Base-by-base conservation (phyloP, 345 rosid genomes). In the Citrus unshiu region DNA sequence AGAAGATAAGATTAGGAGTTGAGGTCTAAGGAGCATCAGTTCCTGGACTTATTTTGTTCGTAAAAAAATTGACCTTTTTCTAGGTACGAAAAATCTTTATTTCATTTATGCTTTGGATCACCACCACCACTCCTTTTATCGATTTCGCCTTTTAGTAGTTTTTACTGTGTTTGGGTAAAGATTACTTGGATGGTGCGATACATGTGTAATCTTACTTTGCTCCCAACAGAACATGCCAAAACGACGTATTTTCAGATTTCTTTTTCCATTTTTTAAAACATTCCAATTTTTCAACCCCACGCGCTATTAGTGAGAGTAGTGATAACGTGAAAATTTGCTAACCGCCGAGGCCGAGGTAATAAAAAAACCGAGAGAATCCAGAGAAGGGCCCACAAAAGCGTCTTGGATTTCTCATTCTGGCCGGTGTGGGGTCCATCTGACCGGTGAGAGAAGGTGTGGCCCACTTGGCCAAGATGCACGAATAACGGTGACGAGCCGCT, bases 401-500 rank as follows among this genome's bases (percentile, higher is more conserved):
- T 40, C 30, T 9, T 68, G 18, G 57, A 18, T 63, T 40, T 56
- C 24, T 37, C 58, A 40, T 2, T 32, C 34, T 5, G 13, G 58
- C 22, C 2, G 25, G 0, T 27, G 1, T 76, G 66, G 86, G 73
- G 58, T 19, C 77, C 72, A 29, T 9, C 21, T 1, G 46, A 72
- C 6, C 2, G 25, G 12, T 7, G 2, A 5, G 24, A 13, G 40
- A 67, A 2, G 30, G 18, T 3, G 2, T 16, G 80, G 27, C 81
- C 77, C 77, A 82, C 37, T 0, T n/a, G 2, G 37, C 43, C 9
- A 25, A 10, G 78, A 61, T 75, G 83, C 88, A 87, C 85, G 57
- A 80, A 62, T 82, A 83, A 61, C 89, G 89, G 88, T 83, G 89
- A 87, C 89, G 88, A 81, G 89, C 78, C 86, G 91, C 93, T 88